A percentile compares a stretch with the other conserved stretches of the same genome.
These are phyloP conservation scores for Populus deltoides DNA, from an alignment of 345 rosid genomes.

Conservation along the genomic window DNA sequence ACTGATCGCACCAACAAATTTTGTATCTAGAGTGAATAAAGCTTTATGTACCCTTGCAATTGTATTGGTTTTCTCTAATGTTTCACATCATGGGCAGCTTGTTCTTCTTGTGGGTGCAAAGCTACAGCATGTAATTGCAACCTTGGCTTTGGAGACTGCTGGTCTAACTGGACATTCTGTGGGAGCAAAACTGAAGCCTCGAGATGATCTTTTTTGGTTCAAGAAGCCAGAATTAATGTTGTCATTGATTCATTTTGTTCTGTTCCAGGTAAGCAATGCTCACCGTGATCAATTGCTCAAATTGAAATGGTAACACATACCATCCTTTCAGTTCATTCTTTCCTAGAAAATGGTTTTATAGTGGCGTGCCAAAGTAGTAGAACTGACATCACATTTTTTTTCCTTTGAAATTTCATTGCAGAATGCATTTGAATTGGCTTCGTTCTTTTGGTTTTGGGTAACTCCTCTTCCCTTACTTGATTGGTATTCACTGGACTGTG, in stretches of 20 bases:
- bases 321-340: neutral
- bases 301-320: neutral
- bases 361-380: neutral
- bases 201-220: conserved; percentile 96
- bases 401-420: conserved; percentile 33
- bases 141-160: conserved; percentile 70
- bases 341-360: neutral
- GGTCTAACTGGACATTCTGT: conserved; percentile 49
- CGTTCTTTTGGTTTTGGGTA: conserved; percentile 99
- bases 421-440: conserved; percentile 94
- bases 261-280: conserved; percentile 66
- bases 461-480: conserved; percentile 29
- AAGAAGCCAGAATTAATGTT: conserved; percentile 79
- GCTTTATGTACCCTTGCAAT: neutral
- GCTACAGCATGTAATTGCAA: conserved; percentile 88
- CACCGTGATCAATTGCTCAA: conserved; percentile 5
- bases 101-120: conserved; percentile 83
- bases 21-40: neutral
- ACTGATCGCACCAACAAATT: neutral
- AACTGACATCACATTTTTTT: conserved; percentile 23
- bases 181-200: conserved; percentile 61
- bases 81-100: conserved; percentile 39
- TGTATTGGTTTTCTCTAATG: conserved; percentile 1
- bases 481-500: conserved; percentile 3
- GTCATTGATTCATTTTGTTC: conserved; percentile 78